Percentiles rank a stretch among this genome's conserved stretches.
These are phyloP conservation scores for Vitis amurensis DNA, from an alignment of 164 flowering plant species.

Conservation along the genomic window DNA sequence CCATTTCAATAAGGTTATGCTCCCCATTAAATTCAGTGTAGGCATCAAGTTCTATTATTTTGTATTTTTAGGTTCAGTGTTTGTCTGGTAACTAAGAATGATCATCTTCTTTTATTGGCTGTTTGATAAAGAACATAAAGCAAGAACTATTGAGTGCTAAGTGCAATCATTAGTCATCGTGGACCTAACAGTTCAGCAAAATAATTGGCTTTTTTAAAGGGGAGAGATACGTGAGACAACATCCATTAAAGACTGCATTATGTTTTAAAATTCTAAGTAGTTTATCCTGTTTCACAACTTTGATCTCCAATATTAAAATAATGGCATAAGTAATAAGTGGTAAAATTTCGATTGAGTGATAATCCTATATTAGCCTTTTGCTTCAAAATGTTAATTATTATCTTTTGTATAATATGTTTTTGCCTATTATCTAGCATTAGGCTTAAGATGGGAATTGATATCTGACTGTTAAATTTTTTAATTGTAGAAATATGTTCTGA, in stretches of 20 bases:
- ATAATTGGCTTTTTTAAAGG: constrained; percentile 16
- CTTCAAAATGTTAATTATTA: background rate
- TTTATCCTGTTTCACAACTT: background rate
- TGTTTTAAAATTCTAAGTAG: background rate
- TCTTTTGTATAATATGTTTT: background rate
- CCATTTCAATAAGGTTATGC: constrained; percentile 4
- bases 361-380: background rate
- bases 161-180: constrained; percentile 11
- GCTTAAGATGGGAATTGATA: too few relatives aligned
- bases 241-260: background rate
- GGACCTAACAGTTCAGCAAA: background rate
- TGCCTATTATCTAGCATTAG: background rate
- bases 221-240: constrained; percentile 2
- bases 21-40: constrained; percentile 10
- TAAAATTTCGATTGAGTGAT: background rate
- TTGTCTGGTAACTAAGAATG: background rate
- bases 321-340: background rate
- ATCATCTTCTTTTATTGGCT: background rate
- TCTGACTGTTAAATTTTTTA: too few relatives aligned
- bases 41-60: constrained; percentile 4
- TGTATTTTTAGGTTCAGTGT: background rate
- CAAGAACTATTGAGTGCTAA: constrained; percentile 8
- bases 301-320: background rate
- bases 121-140: constrained; percentile 1
- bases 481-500: too few relatives aligned